Evolutionary conservation across 2,329 filamentous ascomycete species (phyloP).

Genomic region (Thelonectria blattea): DNA sequence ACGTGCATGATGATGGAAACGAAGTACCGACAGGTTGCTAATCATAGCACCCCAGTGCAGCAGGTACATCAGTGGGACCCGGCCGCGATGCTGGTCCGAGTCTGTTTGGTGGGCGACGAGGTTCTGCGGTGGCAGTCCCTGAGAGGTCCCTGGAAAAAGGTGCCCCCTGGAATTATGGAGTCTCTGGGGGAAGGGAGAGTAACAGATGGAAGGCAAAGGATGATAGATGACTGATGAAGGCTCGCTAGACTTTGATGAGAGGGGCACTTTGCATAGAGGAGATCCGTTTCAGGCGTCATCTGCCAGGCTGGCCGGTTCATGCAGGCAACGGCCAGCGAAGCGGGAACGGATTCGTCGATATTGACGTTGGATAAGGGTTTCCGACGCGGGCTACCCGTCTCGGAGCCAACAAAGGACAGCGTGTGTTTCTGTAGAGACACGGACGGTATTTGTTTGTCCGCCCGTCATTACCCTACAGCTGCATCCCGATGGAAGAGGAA

Average conservation of each 20-base stretch:
- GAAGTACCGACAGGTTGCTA: conserved; percentile 21
- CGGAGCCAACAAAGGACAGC: no score
- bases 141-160: neutral
- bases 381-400: no score
- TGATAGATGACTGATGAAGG: neutral
- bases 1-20: conserved; percentile 19
- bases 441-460: neutral
- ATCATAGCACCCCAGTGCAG: conserved; percentile 6
- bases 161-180: conserved; percentile 4
- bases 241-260: conserved; percentile 8
- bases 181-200: neutral
- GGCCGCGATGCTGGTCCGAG: conserved; percentile 6
- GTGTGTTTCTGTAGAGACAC: neutral
- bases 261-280: conserved; percentile 2
- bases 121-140: conserved; percentile 18
- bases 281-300: neutral
- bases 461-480: neutral
- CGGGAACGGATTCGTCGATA: neutral
- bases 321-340: conserved; percentile 4
- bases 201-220: conserved; percentile 13
- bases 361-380: neutral
- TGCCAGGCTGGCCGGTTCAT: conserved; percentile 22
- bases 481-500: no score
- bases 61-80: conserved; percentile 18
- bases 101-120: conserved; percentile 5